Evolutionary conservation across 2,329 filamentous ascomycete species (phyloP).

Genomic region (Colletotrichum filicis): DNA sequence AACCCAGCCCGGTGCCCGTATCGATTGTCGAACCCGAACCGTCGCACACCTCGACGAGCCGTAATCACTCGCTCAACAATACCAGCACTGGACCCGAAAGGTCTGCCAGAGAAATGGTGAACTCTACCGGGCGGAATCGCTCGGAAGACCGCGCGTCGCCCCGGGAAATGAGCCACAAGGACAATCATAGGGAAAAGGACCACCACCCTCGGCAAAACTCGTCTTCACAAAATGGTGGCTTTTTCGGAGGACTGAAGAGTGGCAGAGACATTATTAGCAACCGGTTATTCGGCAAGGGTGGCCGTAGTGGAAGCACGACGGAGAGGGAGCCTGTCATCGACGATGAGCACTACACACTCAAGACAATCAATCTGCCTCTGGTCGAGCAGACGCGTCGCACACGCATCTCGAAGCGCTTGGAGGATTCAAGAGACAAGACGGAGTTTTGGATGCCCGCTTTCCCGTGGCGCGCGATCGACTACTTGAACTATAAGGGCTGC

Average conservation of each 20-base stretch:
- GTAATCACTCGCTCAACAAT: constrained; percentile 63
- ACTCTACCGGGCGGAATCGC: constrained; percentile 73
- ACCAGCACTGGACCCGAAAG: constrained; percentile 74
- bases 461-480: constrained; percentile 95
- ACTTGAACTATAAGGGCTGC: constrained; percentile 92
- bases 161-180: constrained; percentile 57
- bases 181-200: constrained; percentile 38
- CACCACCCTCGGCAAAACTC: constrained; percentile 58
- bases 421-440: constrained; percentile 92
- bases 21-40: constrained; percentile 50
- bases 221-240: constrained; percentile 69
- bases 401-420: constrained; percentile 88
- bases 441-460: constrained; percentile 99
- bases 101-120: constrained; percentile 75
- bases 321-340: constrained; percentile 75
- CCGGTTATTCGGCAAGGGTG: constrained; percentile 83
- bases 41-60: constrained; percentile 42
- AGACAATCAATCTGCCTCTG: constrained; percentile 86
- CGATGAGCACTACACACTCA: constrained; percentile 85
- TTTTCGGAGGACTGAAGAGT: constrained; percentile 80
- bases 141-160: constrained; percentile 74
- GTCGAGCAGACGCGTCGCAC: constrained; percentile 92
- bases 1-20: constrained; percentile 40
- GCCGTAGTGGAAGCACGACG: constrained; percentile 75
- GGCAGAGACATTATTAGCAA: constrained; percentile 85